Evolutionary conservation across 148 eudicot species (phyloP), one percentile per base, ranked within the genome.

Genomic region (Chenopodium album): DNA sequence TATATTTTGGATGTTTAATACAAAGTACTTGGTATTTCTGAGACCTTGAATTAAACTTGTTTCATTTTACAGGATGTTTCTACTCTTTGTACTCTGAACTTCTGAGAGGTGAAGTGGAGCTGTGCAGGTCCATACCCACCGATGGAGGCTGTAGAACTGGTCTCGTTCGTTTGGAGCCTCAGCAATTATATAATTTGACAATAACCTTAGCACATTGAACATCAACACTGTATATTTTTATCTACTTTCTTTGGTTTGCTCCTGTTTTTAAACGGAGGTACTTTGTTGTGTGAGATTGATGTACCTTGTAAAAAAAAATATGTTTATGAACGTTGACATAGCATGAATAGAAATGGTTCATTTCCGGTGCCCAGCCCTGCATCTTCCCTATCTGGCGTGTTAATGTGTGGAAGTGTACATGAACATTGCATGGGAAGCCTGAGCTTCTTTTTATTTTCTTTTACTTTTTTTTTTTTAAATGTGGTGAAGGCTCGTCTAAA

Each of bases 161-260:
- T 52, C 41, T 52, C 77, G 31, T 74, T 23, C 1, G 9, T 14
- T 50, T 73, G 50, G 47, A 71, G 32, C 56, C 29, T 73, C 76
- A 23, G 37, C 52, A 71, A 5, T 19, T 13, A 56, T 56, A 37
- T 41, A 71, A 41, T n/a, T 41, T 56, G 66, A 62, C 17, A 11
- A 73, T 73, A 73, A 74, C 41, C 63, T 74, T 22, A 28, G 32
- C 59, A 13, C 76, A 1, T 48, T 22, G 59, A 73, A 73, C 60
- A 10, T 26, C 28, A 71, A 37, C 28, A 7, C 3, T 73, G 76
- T 73, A 23, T 47, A 23, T 23, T 37, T 47, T 48, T 64, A 14
- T 74, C 63, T 4, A 50, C 63, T 26, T 23, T 48, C 20, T 56
- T 26, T 74, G 63, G 63, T 74, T 74, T 74, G 37, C 41, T 50